A percentile compares a stretch with the other conserved stretches of the same genome.
Evolutionary conservation across 2,329 filamentous ascomycete genomes (phyloP).

Genomic region (Sporothrix mexicana): DNA sequence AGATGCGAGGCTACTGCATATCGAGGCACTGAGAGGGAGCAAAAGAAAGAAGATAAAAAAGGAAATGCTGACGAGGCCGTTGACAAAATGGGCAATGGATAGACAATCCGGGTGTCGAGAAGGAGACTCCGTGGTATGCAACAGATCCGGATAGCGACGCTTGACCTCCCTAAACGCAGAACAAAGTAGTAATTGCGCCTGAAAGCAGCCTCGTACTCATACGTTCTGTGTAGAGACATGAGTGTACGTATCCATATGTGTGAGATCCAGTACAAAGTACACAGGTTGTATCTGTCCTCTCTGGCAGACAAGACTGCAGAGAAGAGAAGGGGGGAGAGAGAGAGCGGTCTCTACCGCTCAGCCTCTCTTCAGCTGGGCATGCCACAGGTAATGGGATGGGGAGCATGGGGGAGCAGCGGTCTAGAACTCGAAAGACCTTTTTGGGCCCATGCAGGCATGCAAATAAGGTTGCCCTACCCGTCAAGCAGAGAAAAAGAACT

Average conservation of each 20-base stretch:
- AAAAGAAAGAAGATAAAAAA: neutral
- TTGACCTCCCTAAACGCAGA: neutral
- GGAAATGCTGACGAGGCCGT: neutral
- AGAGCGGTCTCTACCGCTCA: neutral
- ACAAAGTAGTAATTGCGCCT: neutral
- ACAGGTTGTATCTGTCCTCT: neutral
- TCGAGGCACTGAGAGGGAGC: neutral
- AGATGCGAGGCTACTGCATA: neutral
- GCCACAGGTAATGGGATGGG: neutral
- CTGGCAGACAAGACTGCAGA: neutral
- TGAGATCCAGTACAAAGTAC: neutral
- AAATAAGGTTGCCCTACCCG: constrained; percentile 29
- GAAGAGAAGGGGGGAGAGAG: neutral
- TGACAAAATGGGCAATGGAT: neutral
- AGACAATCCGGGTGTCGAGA: neutral
- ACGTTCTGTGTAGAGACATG: neutral
- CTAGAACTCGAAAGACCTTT: constrained; percentile 29
- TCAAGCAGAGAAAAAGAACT: neutral
- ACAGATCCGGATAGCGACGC: neutral
- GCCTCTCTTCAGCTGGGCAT: constrained; percentile 17
- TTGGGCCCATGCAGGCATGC: constrained; percentile 15
- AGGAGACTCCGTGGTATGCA: constrained; percentile 1
- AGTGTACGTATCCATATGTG: neutral
- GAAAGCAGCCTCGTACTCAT: neutral
- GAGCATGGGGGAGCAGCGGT: constrained; percentile 12